phyloP scores from a whole-genome alignment of 2,329 filamentous ascomycete genomes.

The Sclerotinia sclerotiorum region DNA sequence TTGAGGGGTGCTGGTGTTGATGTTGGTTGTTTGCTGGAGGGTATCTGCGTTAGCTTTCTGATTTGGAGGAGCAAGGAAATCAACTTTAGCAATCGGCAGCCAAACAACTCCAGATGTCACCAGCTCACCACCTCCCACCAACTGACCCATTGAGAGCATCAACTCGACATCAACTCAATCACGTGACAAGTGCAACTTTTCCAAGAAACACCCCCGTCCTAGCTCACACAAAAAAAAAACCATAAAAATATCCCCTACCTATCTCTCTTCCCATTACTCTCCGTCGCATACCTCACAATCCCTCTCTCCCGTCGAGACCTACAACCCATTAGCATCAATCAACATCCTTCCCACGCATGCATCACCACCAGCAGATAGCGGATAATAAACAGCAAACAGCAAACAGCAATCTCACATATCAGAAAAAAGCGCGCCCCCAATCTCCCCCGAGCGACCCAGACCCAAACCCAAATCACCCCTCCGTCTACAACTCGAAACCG shows the following conservation, averaged over 20 bases:
- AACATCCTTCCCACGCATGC: neutral
- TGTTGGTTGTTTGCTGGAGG: neutral
- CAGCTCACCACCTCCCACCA: neutral
- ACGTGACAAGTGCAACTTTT: neutral
- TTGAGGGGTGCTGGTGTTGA: slow-evolving; percentile 25
- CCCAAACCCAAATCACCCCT: neutral
- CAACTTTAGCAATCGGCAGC: neutral
- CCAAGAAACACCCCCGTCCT: neutral
- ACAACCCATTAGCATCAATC: neutral
- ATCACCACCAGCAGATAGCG: neutral
- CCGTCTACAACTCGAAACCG: neutral
- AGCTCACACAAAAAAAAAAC: neutral
- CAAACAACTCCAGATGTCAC: neutral
- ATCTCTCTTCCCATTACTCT: neutral
- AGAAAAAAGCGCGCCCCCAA: neutral
- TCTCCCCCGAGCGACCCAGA: too few relatives aligned
- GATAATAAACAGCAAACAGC: too few relatives aligned
- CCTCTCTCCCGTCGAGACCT: neutral
- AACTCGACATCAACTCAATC: neutral
- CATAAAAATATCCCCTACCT: neutral
- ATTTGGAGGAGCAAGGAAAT: neutral
- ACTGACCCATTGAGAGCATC: neutral
- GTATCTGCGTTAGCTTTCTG: neutral
- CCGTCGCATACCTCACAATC: slow-evolving; percentile 3
- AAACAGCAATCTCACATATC: neutral